These are phyloP conservation scores for Echinochloa phyllopogon DNA, from an alignment of 176 grass and related monocot species.

Conservation along the genomic window DNA sequence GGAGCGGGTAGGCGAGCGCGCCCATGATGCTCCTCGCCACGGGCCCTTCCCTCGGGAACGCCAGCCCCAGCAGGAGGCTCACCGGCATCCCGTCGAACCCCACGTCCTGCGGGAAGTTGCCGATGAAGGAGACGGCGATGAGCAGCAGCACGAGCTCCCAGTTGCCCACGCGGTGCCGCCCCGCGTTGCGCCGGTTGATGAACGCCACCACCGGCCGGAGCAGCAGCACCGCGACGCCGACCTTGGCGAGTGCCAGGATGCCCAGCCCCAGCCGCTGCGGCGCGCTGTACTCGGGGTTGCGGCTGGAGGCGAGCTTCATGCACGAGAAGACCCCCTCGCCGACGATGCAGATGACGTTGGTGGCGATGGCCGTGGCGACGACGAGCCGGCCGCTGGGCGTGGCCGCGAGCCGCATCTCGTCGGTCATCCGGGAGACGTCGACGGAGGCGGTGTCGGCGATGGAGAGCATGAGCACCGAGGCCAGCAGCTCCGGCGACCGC, in stretches of 20 bases:
- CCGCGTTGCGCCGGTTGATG: slow-evolving; percentile 56
- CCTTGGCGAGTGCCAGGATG: slow-evolving; percentile 38
- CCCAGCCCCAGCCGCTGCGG: slow-evolving; percentile 35
- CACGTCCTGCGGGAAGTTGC: slow-evolving; percentile 7
- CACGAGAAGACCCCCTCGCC: slow-evolving; percentile 49
- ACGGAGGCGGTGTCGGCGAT: slow-evolving; percentile 45
- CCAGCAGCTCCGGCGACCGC: slow-evolving; percentile 48
- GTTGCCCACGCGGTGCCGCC: slow-evolving; percentile 45
- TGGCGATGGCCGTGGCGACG: slow-evolving; percentile 33
- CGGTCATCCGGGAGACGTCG: slow-evolving; percentile 44
- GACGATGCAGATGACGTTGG: slow-evolving; percentile 56
- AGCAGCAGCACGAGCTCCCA: slow-evolving; percentile 50
- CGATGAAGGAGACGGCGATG: slow-evolving; percentile 32
- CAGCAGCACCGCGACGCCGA: background rate
- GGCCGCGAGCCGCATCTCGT: slow-evolving; percentile 35
- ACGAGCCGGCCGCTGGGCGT: slow-evolving; percentile 42
- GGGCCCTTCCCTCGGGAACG: slow-evolving; percentile 54
- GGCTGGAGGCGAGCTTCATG: slow-evolving; percentile 47
- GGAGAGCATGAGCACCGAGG: slow-evolving; percentile 57
- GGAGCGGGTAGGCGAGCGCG: slow-evolving; percentile 47
- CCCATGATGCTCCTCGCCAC: slow-evolving; percentile 45
- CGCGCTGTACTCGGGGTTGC: slow-evolving; percentile 25
- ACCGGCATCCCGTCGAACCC: slow-evolving; percentile 52
- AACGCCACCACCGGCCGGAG: slow-evolving; percentile 36
- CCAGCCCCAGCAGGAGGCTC: slow-evolving; percentile 50